phyloP scores from a whole-genome alignment of 2,329 filamentous ascomycete genomes.

The Cytospora piceicola region DNA sequence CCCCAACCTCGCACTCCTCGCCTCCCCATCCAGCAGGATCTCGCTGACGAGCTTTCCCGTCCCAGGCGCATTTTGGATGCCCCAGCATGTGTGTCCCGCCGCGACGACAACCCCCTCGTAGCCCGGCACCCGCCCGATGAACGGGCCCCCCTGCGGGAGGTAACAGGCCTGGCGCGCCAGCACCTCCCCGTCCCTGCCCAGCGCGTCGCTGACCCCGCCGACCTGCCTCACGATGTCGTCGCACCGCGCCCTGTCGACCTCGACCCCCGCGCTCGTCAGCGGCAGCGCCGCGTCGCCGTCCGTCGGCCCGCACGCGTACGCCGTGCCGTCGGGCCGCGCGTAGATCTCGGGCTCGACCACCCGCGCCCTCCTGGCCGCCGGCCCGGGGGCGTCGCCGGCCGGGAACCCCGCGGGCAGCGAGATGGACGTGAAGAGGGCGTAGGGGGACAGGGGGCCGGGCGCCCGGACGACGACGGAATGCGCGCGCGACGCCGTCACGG shows the following conservation, averaged over 20 bases:
- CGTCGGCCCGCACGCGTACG: constrained; percentile 74
- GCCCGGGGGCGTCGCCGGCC: too few relatives aligned
- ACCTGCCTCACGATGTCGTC: constrained; percentile 72
- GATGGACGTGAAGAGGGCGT: constrained; percentile 74
- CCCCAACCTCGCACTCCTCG: constrained; percentile 57
- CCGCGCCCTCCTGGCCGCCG: constrained; percentile 39
- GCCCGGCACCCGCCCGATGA: constrained; percentile 67
- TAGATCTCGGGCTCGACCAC: constrained; percentile 76
- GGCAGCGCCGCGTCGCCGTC: constrained; percentile 68
- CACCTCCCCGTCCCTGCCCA: constrained; percentile 61
- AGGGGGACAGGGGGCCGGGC: constrained; percentile 53
- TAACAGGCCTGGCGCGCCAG: constrained; percentile 75
- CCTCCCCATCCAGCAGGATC: constrained; percentile 63
- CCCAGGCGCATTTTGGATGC: constrained; percentile 77
- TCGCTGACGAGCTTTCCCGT: constrained; percentile 70
- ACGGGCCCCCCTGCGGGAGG: constrained; percentile 70
- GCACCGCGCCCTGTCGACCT: constrained; percentile 66
- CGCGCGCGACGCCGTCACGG: constrained; percentile 47
- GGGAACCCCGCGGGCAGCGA: constrained; percentile 59
- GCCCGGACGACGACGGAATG: constrained; percentile 52
- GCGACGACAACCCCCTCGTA: constrained; percentile 69
- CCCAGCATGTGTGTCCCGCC: constrained; percentile 80
- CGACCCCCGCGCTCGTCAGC: constrained; percentile 62
- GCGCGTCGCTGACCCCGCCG: constrained; percentile 53
- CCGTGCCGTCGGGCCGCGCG: constrained; percentile 72